Base-by-base conservation (phyloP, 306 rosid species). In the Hylodesmum podocarpum region DNA sequence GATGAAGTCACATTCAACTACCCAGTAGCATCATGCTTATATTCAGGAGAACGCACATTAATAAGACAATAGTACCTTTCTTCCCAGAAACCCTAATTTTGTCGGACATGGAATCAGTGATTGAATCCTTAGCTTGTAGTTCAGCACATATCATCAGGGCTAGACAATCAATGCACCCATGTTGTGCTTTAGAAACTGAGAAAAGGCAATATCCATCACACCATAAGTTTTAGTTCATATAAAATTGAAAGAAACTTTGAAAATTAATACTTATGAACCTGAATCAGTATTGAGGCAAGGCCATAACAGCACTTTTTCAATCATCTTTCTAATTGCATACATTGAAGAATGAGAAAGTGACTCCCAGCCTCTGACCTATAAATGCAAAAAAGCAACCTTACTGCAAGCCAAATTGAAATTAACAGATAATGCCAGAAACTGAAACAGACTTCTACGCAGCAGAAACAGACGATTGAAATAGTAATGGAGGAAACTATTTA, bases 111-210 rank as follows among this genome's bases (percentile, higher is more conserved):
- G 75, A 78, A 68, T 62, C 75, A 6, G 61, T 69, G 18, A 40
- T 70, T 59, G 89, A 84, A 70, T 84, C 80, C 55, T 73, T 65
- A 73, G 83, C 88, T 83, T 85, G 95, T 66, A 86, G 80, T 61
- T 95, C 95, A 63, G 90, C 87, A 80, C 91, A 92, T 81, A 92
- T 81, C 97, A 95, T 92, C 61, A 95, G 82, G 54, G 98, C 97
- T 46, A 95, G 86, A 79, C 96, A 90, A 85, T 90, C 95, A 68
- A 90, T 95, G 89, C 97, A 95, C 62, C 97, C 98, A 83, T 92
- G 96, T 84, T 95, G 97, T 63, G 89, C 89, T 85, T 82, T 90
- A 61, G 91, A 88, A 83, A 91, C 98, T 94, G 86, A 79, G 67
- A 58, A 53, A 40, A 79, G 72, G 11, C 39, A 70, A 57, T 53